Conservation (phyloP, 345 rosid species). For the Clausena lansium region DNA sequence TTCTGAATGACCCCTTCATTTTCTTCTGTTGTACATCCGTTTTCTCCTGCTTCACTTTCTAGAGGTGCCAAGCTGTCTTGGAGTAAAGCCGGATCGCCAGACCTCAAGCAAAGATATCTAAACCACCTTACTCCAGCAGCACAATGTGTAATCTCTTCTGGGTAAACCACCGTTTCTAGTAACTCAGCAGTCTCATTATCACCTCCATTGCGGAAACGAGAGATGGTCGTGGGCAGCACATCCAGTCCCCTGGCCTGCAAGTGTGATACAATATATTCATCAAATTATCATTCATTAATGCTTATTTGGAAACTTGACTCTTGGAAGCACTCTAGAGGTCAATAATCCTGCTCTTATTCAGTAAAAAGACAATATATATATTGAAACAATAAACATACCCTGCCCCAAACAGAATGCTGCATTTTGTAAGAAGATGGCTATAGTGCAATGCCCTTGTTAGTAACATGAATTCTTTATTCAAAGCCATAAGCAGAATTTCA, state of each 20-base stretch:
- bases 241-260: slow-evolving; percentile 93
- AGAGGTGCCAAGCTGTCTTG: slow-evolving; percentile 14
- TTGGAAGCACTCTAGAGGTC: background rate
- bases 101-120: slow-evolving; percentile 62
- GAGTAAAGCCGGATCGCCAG: slow-evolving; percentile 24
- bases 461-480: background rate
- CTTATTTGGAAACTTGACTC: background rate
- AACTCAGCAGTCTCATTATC: slow-evolving; percentile 73
- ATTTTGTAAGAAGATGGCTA: background rate
- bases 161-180: slow-evolving; percentile 71
- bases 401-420: background rate
- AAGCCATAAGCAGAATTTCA: background rate
- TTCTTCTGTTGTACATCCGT: slow-evolving; percentile 24
- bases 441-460: background rate
- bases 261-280: background rate
- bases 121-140: slow-evolving; percentile 96
- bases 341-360: background rate
- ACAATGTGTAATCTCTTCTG: slow-evolving; percentile 91
- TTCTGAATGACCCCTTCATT: slow-evolving; percentile 51
- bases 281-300: slow-evolving; percentile 1
- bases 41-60: slow-evolving; percentile 25
- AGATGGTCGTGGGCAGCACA: slow-evolving; percentile 83
- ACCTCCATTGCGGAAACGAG: slow-evolving; percentile 78
- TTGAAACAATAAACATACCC: background rate
- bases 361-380: background rate